These are phyloP conservation scores for Alternaria sp. DNA, from an alignment of 2,329 filamentous ascomycete genomes.

Conservation along the genomic window DNA sequence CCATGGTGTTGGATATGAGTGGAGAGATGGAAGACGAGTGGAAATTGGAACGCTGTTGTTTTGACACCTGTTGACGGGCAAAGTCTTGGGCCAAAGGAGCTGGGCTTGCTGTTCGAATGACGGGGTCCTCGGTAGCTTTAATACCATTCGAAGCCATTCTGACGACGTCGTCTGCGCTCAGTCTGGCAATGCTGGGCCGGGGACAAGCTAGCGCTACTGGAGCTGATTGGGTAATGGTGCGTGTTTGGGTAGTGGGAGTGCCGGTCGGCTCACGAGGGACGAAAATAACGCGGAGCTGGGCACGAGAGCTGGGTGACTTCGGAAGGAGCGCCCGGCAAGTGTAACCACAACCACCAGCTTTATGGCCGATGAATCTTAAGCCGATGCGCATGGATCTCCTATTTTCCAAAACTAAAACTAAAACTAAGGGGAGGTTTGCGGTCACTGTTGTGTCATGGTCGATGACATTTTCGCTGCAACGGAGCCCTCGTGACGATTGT, in stretches of 20 bases:
- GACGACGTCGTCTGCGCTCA: constrained; percentile 37
- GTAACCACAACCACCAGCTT: constrained; percentile 16
- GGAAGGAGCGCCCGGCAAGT: constrained; percentile 33
- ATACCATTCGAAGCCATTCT: constrained; percentile 44
- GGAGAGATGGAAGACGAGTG: constrained; percentile 64
- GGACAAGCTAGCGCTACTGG: constrained; percentile 27
- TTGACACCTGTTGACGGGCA: constrained; percentile 64
- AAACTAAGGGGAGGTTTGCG: constrained; percentile 3
- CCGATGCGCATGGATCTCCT: constrained; percentile 18
- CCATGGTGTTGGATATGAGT: constrained; percentile 48
- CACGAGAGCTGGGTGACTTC: constrained; percentile 28
- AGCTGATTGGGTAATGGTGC: constrained; percentile 36
- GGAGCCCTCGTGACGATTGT: constrained; percentile 20
- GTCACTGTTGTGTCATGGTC: constrained; percentile 24
- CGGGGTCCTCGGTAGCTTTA: constrained; percentile 50
- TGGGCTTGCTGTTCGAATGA: constrained; percentile 49
- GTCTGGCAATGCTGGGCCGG: constrained; percentile 33
- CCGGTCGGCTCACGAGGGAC: constrained; percentile 34
- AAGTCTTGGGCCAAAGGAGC: constrained; percentile 63
- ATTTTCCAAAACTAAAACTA: background rate
- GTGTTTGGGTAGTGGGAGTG: constrained; percentile 25
- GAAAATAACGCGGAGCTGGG: constrained; percentile 41
- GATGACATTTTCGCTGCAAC: background rate
- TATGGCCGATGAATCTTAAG: constrained; percentile 12
- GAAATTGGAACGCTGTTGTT: constrained; percentile 66